Evolutionary conservation across 192 early-diverging fungal species (phyloP).

Genomic region (Radiomyces spectabilis): DNA sequence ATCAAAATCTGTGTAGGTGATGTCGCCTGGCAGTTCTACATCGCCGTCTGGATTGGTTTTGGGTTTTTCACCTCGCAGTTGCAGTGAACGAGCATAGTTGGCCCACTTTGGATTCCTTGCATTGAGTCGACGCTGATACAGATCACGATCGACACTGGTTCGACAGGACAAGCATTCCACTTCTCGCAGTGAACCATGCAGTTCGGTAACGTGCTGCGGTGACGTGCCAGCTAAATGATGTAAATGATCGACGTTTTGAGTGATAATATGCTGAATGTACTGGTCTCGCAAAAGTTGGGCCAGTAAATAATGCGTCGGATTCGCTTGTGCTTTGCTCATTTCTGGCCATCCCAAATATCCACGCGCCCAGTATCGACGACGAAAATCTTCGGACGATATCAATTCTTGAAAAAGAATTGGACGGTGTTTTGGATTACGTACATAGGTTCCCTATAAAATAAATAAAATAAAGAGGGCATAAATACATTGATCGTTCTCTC

Average conservation of each 20-base stretch:
- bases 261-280: slow-evolving; percentile 56
- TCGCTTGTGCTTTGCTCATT: slow-evolving; percentile 62
- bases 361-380: slow-evolving; percentile 90
- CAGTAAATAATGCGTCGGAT: slow-evolving; percentile 61
- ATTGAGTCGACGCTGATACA: slow-evolving; percentile 59
- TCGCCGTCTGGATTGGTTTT: slow-evolving; percentile 79
- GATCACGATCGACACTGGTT: slow-evolving; percentile 38
- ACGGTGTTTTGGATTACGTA: slow-evolving; percentile 63
- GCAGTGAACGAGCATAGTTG: slow-evolving; percentile 9
- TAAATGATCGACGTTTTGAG: slow-evolving; percentile 91
- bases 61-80: slow-evolving; percentile 32
- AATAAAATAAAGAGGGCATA: not conserved
- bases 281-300: slow-evolving; percentile 32
- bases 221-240: slow-evolving; percentile 52
- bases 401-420: slow-evolving; percentile 83
- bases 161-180: slow-evolving; percentile 71
- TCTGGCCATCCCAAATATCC: slow-evolving; percentile 76
- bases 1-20: slow-evolving; percentile 55
- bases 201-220: slow-evolving; percentile 55
- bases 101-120: slow-evolving; percentile 63
- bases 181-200: slow-evolving; percentile 74
- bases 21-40: slow-evolving; percentile 51
- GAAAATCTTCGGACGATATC: slow-evolving; percentile 40
- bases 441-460: slow-evolving; percentile 47
- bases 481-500: not conserved